These are phyloP conservation scores for Gleditsia sinensis DNA, from an alignment of 306 rosid species.

Conservation along the genomic window DNA sequence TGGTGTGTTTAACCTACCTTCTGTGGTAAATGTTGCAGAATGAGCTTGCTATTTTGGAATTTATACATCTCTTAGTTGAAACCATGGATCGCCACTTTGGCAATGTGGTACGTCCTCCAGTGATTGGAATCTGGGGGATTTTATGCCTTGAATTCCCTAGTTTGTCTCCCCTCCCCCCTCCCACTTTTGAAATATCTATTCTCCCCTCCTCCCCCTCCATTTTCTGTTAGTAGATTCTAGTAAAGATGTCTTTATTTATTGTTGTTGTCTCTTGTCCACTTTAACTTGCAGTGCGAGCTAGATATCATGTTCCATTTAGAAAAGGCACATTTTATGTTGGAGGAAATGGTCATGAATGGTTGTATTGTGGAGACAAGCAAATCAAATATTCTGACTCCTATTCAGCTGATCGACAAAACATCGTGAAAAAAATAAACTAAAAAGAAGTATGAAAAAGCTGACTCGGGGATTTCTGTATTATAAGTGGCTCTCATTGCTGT, in stretches of 20 bases:
- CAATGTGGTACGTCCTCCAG: slow-evolving; percentile 69
- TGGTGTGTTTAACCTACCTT: slow-evolving; percentile 7
- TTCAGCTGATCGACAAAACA: slow-evolving; percentile 89
- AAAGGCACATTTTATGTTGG: slow-evolving; percentile 97
- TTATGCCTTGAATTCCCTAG: not conserved
- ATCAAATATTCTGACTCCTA: slow-evolving; percentile 80
- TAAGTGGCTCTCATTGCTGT: slow-evolving; percentile 17
- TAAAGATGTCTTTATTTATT: not conserved
- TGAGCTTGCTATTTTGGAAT: slow-evolving; percentile 91
- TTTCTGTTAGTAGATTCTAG: slow-evolving; percentile 12
- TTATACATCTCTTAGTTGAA: slow-evolving; percentile 91
- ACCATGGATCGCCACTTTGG: slow-evolving; percentile 99
- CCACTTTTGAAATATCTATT: not conserved
- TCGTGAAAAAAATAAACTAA: slow-evolving; percentile 38
- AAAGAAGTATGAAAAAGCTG: not conserved
- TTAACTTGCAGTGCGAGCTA: slow-evolving; percentile 82
- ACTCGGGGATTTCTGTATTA: slow-evolving; percentile 23
- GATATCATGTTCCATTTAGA: slow-evolving; percentile 98
- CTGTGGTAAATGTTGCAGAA: slow-evolving; percentile 58
- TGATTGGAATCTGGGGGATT: slow-evolving; percentile 2
- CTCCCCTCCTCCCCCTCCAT: slow-evolving; percentile 8
- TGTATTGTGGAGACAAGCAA: slow-evolving; percentile 88
- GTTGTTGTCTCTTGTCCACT: not conserved
- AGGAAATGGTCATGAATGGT: slow-evolving; percentile 98
- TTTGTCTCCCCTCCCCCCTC: not conserved